A percentile compares a stretch with the other conserved stretches of the same genome.
Conservation (phyloP, 805 yeast species). For the Brettanomyces anomalus region DNA sequence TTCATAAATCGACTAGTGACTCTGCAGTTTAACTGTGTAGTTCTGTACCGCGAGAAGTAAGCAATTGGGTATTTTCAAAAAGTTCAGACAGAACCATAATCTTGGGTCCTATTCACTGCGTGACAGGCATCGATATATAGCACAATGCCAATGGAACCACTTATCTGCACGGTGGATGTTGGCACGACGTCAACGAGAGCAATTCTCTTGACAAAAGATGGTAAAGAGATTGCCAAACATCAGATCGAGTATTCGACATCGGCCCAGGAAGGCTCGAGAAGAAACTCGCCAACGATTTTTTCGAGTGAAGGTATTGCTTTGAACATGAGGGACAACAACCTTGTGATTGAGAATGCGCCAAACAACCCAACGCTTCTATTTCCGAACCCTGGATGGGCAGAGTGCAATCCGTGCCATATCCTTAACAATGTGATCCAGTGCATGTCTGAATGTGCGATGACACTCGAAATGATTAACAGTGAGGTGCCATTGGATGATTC, state of each 20-base stretch:
- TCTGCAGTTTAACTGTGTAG: no score
- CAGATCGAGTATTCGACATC: conserved; percentile 84
- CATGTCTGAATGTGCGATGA: conserved; percentile 53
- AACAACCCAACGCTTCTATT: conserved; percentile 60
- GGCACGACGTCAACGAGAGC: conserved; percentile 92
- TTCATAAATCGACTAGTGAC: no score
- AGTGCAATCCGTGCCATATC: conserved; percentile 80
- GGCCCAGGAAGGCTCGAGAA: conserved; percentile 37
- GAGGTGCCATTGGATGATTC: conserved; percentile 26
- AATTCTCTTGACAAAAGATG: conserved; percentile 64
- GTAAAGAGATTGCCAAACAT: conserved; percentile 76
- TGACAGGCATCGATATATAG: no score
- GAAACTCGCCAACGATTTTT: conserved; percentile 45
- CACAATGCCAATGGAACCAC: conserved; percentile 18
- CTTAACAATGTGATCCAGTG: conserved; percentile 76
- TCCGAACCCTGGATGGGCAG: conserved; percentile 90
- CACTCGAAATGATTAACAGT: conserved; percentile 48
- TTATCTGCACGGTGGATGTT: conserved; percentile 70
- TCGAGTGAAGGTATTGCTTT: conserved; percentile 70
- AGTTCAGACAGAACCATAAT: no score
- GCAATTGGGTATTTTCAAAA: no score
- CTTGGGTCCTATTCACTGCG: no score
- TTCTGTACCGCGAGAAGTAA: no score
- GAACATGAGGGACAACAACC: conserved; percentile 35
- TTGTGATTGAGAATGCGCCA: conserved; percentile 54